These are phyloP conservation scores for Rubia tinctorum DNA, from an alignment of 305 asterid genomes.

Conservation along the genomic window DNA sequence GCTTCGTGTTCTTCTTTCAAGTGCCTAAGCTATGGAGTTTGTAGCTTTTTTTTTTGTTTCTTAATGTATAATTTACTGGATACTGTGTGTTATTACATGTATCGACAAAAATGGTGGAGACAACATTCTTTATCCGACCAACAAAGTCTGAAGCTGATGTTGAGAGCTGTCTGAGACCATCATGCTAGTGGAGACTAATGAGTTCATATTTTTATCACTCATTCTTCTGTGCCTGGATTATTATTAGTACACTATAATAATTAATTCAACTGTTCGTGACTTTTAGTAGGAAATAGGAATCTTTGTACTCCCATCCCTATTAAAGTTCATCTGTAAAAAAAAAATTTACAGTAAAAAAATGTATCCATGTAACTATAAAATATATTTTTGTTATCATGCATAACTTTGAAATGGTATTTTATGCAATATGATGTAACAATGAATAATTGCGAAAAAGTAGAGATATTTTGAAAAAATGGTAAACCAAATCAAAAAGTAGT, in stretches of 20 bases:
- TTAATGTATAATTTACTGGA: background rate
- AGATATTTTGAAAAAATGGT: too few relatives aligned
- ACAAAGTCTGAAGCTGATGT: constrained; percentile 23
- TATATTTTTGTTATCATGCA: too few relatives aligned
- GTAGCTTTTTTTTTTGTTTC: background rate
- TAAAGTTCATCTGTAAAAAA: too few relatives aligned
- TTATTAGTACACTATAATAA: background rate
- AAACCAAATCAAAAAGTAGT: too few relatives aligned
- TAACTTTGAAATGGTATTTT: too few relatives aligned
- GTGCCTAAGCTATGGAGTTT: background rate
- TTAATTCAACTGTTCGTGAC: background rate
- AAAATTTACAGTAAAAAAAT: too few relatives aligned
- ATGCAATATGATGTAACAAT: too few relatives aligned
- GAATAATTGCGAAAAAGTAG: too few relatives aligned
- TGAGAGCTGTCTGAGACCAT: constrained; percentile 17
- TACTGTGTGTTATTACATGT: background rate
- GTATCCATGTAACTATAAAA: too few relatives aligned
- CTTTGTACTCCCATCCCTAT: background rate
- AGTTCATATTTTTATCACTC: constrained; percentile 15
- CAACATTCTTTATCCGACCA: constrained; percentile 25
- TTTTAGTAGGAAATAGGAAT: background rate
- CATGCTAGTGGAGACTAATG: constrained; percentile 14
- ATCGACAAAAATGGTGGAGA: constrained; percentile 20
- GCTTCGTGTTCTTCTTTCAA: background rate
- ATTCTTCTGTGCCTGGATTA: constrained; percentile 12